Evolutionary conservation across 441 rosid genomes (phyloP), one percentile per base, ranked within the genome.

Genomic region (Melianthus villosus): DNA sequence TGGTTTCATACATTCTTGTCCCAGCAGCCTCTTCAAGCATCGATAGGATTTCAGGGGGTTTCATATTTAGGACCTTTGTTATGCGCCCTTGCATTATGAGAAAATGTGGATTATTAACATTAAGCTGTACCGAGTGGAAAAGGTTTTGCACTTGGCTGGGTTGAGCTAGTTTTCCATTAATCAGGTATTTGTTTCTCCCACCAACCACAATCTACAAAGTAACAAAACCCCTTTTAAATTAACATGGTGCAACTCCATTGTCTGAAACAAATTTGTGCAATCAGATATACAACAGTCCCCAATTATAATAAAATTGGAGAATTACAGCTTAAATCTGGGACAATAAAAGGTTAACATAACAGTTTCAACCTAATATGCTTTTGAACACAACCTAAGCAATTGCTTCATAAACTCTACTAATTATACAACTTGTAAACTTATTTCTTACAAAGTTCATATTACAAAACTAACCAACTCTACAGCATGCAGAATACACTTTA

Each of bases 1-100:
- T 91, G 26, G 82, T 91, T 59, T 91, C 98, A 4, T 91, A 91
- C 98, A 91, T 91, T 63, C 98, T 75, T n/a, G 98, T 91, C 33
- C 98, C 98, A 23, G 94, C 94, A 51, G 96, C 98, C 78, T 91
- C 98, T 64, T 91, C 98, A n/a, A 91, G 93, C 98, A 89, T 89
- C 11, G 98, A 89, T 30, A 89, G 48, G 22, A 82, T 89, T 77
- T 84, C 96, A 0, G 96, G 98, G 26, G 98, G 96, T 60, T 89
- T 89, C 98, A 89, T 89, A 48, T 84, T 82, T 25, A 89, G 48
- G 15, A 89, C 98, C 70, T 89, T 89, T 17, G 98, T 84, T 51
- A 89, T 89, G 19, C 98, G 82, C 20, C 98, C 98, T 79, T 89
- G 96, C 98, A 89, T 89, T 12, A 89, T 89, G 46, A 89, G 98